Base-by-base conservation (phyloP, 2,329 filamentous ascomycete genomes). In the Dactylellina sp. region DNA sequence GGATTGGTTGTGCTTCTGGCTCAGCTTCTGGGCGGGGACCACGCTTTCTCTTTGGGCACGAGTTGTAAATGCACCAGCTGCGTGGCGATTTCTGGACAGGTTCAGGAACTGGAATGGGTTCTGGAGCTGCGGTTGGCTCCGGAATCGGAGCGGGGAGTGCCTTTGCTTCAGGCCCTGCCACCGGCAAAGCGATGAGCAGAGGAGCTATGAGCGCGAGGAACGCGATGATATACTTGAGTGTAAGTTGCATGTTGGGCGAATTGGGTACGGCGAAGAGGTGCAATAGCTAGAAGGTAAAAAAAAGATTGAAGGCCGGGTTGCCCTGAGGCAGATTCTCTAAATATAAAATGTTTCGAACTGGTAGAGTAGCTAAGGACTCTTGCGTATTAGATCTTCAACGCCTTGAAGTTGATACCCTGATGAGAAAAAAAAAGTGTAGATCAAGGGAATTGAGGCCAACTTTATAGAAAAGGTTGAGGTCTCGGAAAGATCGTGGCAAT, bases 391-490 rank as follows among this genome's bases (percentile, higher is more conserved):
- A 60, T 68, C 35, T 68, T 62, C 50, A 52, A n/a, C 22, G 52
- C 44, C 44, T 57, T 57, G 62, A 66, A 50, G 46, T 66, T 56
- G 50, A 64, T 28, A 49, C 55, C 57, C 66, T 71, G 66, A 63
- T 63, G 66, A 71, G 32, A 56, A 52, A 63, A 55, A 42, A 42
- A 39, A 39, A 42, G 39, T 59, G 66, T 55, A 28, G 65, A 71
- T 71, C 66, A 59, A 52, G 59, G 66, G 66, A 59, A 35, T 55
- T 59, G 57, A 50, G 44, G 52, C 42, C 50, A 57, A 63, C 49
- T 71, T 63, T 71, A 71, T 71, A 71, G 66, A 32, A 71, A n/a
- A 61, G 40, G 16, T 22, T n/a, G 39, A 50, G 66, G 22, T 50
- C 37, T 20, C 16, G 37, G n/a, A 9, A 16, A 49, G 25, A 46